Evolutionary conservation across 192 early-diverging fungal species (phyloP), one percentile per base, ranked within the genome.

Genomic region (Irineochytrium annulatum): DNA sequence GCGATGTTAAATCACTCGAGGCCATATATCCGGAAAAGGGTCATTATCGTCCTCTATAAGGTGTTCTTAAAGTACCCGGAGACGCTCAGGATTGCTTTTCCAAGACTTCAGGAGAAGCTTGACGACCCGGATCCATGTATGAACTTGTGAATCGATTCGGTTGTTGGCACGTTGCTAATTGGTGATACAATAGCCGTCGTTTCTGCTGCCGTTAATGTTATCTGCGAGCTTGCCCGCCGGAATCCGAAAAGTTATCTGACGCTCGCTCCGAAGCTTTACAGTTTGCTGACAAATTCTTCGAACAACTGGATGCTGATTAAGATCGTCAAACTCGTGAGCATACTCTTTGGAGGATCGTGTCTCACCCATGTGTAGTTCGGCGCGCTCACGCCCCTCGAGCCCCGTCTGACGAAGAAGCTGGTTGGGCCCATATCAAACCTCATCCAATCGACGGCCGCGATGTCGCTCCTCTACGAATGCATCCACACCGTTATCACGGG

Each of bases 251-350:
- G 87, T 60, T 99, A 97, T 70, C 73, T 99, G 22, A 87, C 92
- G 0, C 83, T 99, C 17, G 97, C 94, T 16, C 97, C 97, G 3
- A 89, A 93, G 53, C 79, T 99, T 2, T 99, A 93, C 69, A 89
- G 86, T 3, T 77, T 97, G 44, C 68, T 99, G 43, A 95, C 87
- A 4, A 86, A 86, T n/a, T 88, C 88, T 2, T 79, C 82, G 16
- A 97, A 99, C 74, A 99, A 97, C 67, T 99, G 97, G 97, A 94
- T 97, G 87, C 85, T 95, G n/a, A 99, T 99, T 73, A 99, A 99
- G 67, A 93, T 99, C 35, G 91, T 97, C 64, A 99, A 99, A 72
- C 76, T 99, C 70, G 90, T 91, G 79, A 57, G 57, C 27, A 27
- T 28, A 51, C 34, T 16, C 31, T 66, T 52, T 52, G 30, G 11